phyloP scores from a whole-genome alignment of 495 filamentous ascomycete species.

The Neurospora sp. region DNA sequence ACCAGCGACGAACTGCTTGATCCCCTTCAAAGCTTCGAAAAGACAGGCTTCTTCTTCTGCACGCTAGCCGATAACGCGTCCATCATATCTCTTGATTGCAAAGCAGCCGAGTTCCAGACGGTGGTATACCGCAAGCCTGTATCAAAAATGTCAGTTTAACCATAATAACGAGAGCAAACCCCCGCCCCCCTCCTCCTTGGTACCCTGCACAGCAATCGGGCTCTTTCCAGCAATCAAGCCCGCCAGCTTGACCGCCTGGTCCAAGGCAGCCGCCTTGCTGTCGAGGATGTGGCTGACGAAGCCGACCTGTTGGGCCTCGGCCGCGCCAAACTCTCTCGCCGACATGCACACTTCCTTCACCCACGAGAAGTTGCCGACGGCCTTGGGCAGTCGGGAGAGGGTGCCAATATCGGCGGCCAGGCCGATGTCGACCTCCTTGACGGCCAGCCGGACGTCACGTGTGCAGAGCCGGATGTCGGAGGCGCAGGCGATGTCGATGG shows the following conservation, averaged over 20 bases:
- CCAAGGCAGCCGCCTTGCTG: constrained; percentile 50
- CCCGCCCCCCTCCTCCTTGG: constrained; percentile 50
- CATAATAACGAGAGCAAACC: neutral
- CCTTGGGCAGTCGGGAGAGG: constrained; percentile 72
- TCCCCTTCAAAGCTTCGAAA: constrained; percentile 65
- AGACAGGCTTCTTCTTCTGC: constrained; percentile 69
- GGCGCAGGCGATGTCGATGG: constrained; percentile 69
- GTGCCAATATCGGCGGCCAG: constrained; percentile 91
- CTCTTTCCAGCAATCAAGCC: constrained; percentile 66
- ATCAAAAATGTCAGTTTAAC: neutral
- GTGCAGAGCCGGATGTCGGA: constrained; percentile 73
- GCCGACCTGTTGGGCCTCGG: constrained; percentile 73
- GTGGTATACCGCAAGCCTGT: constrained; percentile 69
- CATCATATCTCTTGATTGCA: constrained; percentile 73
- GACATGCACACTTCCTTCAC: constrained; percentile 84
- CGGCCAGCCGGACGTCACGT: constrained; percentile 52
- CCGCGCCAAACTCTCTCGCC: constrained; percentile 63
- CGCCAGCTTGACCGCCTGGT: constrained; percentile 56
- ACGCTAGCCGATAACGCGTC: constrained; percentile 65
- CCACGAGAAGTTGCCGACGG: constrained; percentile 69
- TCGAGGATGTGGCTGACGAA: constrained; percentile 73
- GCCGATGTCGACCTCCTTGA: constrained; percentile 95
- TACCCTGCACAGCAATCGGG: constrained; percentile 84
- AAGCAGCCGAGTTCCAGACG: constrained; percentile 73
- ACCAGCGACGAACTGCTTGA: neutral